Conservation (phyloP, 208 protist species). For the Tetramitus jugosus region DNA sequence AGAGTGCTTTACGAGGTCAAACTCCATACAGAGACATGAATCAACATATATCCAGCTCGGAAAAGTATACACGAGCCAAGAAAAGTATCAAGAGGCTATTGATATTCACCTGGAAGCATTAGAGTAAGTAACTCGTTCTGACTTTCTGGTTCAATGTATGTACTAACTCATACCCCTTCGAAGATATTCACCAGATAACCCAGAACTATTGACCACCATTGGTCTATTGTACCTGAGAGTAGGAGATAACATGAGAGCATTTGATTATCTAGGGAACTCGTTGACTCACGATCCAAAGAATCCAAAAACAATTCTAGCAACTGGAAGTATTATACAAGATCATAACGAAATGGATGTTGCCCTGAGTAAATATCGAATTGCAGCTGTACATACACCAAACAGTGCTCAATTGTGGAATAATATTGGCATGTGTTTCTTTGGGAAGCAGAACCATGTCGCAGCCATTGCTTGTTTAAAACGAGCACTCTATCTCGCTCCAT, state of each 20-base stretch:
- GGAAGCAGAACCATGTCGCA: conserved; percentile 76
- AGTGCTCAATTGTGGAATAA: conserved; percentile 94
- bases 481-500: conserved; percentile 76
- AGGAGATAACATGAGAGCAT: conserved; percentile 62
- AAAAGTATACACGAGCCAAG: conserved; percentile 55
- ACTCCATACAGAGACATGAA: conserved; percentile 73
- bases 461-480: conserved; percentile 86
- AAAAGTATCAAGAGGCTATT: conserved; percentile 56
- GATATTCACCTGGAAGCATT: conserved; percentile 68
- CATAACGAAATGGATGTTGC: conserved; percentile 86
- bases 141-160: no score
- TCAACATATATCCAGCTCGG: conserved; percentile 75
- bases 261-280: conserved; percentile 75
- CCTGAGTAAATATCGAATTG: conserved; percentile 85
- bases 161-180: no score
- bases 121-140: conserved; percentile 29
- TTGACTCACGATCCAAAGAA: conserved; percentile 76
- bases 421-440: conserved; percentile 92
- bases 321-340: conserved; percentile 86
- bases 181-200: conserved; percentile 67
- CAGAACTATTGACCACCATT: conserved; percentile 75
- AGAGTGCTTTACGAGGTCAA: conserved; percentile 64
- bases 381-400: conserved; percentile 64
- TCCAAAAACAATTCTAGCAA: conserved; percentile 73
- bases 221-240: conserved; percentile 77